Conservation (phyloP, 1,284 basidiomycete genomes). For the Phellopilus nigrolimitatus region DNA sequence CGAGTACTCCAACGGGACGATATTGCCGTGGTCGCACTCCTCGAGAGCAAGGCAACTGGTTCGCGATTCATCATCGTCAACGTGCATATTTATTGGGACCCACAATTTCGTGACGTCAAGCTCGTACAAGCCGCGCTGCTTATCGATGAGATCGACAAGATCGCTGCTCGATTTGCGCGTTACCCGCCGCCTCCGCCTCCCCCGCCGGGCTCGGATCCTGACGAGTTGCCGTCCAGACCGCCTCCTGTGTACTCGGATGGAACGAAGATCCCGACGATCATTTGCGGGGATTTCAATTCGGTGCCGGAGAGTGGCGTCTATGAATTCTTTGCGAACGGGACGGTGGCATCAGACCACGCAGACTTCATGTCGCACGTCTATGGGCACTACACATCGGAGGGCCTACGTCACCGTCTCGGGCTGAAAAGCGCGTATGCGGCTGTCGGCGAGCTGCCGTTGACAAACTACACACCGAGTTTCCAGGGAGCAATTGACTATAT, state of each 20-base stretch:
- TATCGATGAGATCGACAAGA: constrained; percentile 91
- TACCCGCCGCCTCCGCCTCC: constrained; percentile 64
- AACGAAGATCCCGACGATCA: constrained; percentile 85
- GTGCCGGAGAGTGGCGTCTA: constrained; percentile 85
- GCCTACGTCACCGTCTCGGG: constrained; percentile 74
- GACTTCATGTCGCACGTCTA: constrained; percentile 94
- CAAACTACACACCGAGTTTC: constrained; percentile 89
- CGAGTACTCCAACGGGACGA: constrained; percentile 96
- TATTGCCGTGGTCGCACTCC: constrained; percentile 83
- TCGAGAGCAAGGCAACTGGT: constrained; percentile 86
- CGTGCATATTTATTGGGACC: constrained; percentile 93
- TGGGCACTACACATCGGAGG: constrained; percentile 90
- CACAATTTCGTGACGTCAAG: constrained; percentile 93
- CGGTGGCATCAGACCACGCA: constrained; percentile 69
- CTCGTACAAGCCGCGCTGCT: constrained; percentile 92
- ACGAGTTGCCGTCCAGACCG: constrained; percentile 35
- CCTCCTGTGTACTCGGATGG: constrained; percentile 75
- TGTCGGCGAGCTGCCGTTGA: constrained; percentile 69
- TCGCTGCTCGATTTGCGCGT: constrained; percentile 79
- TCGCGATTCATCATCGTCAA: constrained; percentile 89
- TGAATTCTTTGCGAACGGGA: constrained; percentile 82
- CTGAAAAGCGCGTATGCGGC: constrained; percentile 83
- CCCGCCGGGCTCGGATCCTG: constrained; percentile 23
- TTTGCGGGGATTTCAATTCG: constrained; percentile 97
- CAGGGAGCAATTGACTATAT: constrained; percentile 89